A percentile compares a stretch with the other conserved stretches of the same genome.
phyloP scores from a whole-genome alignment of 2,329 filamentous ascomycete genomes.

The Laburnicola sp. region DNA sequence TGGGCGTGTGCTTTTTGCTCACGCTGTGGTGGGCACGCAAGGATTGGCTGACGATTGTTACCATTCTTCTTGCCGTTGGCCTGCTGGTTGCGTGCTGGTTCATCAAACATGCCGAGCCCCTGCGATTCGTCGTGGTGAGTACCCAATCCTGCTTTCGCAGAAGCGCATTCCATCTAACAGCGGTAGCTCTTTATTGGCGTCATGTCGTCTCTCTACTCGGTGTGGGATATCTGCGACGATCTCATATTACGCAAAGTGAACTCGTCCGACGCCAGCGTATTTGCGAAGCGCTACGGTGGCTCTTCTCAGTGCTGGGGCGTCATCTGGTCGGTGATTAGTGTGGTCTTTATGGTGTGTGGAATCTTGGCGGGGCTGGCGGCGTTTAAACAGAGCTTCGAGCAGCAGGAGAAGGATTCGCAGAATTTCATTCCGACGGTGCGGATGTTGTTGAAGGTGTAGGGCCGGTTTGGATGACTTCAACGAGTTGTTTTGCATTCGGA shows the following conservation, averaged over 20 bases:
- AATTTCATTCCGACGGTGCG: conserved; percentile 61
- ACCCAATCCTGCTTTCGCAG: no score
- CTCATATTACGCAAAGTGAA: conserved; percentile 80
- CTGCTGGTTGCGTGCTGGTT: conserved; percentile 77
- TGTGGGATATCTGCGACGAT: conserved; percentile 86
- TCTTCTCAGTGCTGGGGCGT: conserved; percentile 81
- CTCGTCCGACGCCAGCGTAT: conserved; percentile 76
- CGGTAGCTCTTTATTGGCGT: conserved; percentile 73
- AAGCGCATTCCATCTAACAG: background rate
- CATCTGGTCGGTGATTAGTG: conserved; percentile 73
- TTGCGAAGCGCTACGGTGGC: conserved; percentile 75
- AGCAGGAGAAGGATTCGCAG: conserved; percentile 71
- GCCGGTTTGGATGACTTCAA: no score
- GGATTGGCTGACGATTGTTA: conserved; percentile 76
- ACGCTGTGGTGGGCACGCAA: conserved; percentile 80
- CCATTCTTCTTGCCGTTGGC: conserved; percentile 69
- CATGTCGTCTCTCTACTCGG: conserved; percentile 78
- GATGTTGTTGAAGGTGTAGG: conserved; percentile 26
- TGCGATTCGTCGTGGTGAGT: conserved; percentile 70
- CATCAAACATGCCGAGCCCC: conserved; percentile 72
- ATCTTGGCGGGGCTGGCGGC: conserved; percentile 78
- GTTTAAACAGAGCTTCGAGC: conserved; percentile 69
- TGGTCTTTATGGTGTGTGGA: conserved; percentile 70
- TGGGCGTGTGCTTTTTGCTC: conserved; percentile 75
- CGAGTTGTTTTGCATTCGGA: no score